These are phyloP conservation scores for Fistulifera solaris DNA, from an alignment of 108 stramenopile genomes.

Conservation along the genomic window DNA sequence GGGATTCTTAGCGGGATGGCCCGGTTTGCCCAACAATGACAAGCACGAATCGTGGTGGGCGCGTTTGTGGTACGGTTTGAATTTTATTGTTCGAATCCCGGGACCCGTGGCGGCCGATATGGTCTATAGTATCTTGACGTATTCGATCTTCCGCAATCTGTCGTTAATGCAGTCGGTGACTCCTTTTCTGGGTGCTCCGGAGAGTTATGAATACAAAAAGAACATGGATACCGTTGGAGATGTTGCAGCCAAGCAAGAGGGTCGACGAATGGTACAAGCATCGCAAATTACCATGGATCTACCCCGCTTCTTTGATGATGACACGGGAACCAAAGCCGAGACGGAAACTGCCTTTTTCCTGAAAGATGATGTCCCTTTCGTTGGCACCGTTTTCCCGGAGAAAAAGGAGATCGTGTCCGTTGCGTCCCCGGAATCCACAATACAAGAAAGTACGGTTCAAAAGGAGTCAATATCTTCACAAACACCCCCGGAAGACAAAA, in stretches of 20 bases:
- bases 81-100: slow-evolving; percentile 73
- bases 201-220: slow-evolving; percentile 55
- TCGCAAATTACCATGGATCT: slow-evolving; percentile 39
- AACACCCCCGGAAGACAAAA: no score
- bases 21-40: slow-evolving; percentile 87
- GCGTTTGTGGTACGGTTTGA: slow-evolving; percentile 80
- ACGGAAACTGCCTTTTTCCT: no score
- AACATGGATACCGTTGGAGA: slow-evolving; percentile 31
- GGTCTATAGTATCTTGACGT: slow-evolving; percentile 42
- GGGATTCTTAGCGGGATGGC: slow-evolving; percentile 95
- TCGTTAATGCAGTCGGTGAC: slow-evolving; percentile 72
- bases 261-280: slow-evolving; percentile 52
- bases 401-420: no score
- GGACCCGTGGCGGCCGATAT: slow-evolving; percentile 58
- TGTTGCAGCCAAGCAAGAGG: slow-evolving; percentile 67
- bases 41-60: slow-evolving; percentile 80
- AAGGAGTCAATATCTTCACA: no score
- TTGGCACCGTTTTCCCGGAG: no score
- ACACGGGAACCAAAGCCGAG: not conserved
- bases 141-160: slow-evolving; percentile 40
- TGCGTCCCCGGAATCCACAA: no score
- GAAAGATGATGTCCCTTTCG: no score
- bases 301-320: slow-evolving; percentile 52
- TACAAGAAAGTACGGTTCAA: no score
- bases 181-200: slow-evolving; percentile 62